These are phyloP conservation scores for Gigaspora rosea DNA, from an alignment of 192 early-diverging fungal genomes.

Conservation along the genomic window DNA sequence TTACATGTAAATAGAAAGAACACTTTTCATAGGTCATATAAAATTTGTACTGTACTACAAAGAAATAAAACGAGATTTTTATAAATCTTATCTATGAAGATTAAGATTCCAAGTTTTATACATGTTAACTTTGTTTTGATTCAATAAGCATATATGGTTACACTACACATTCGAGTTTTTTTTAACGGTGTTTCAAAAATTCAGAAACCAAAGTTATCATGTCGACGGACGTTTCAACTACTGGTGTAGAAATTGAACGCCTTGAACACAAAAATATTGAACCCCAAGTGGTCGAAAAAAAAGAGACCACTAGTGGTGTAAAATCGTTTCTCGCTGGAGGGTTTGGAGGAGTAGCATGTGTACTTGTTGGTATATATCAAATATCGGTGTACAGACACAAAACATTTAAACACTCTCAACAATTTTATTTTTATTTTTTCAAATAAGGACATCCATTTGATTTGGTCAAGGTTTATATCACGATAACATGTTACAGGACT, in stretches of 20 bases:
- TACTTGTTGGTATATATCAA: conserved; percentile 57
- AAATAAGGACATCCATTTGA: conserved; percentile 76
- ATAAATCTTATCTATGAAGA: too few relatives aligned
- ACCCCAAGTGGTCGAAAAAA: conserved; percentile 2
- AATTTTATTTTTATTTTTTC: not conserved
- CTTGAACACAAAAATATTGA: not conserved
- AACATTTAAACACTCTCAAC: not conserved
- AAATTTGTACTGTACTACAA: too few relatives aligned
- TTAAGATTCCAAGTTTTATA: too few relatives aligned
- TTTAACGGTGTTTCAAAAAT: too few relatives aligned
- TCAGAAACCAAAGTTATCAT: not conserved
- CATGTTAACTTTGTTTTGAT: too few relatives aligned
- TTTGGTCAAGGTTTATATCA: conserved; percentile 66
- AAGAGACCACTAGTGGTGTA: conserved; percentile 49
- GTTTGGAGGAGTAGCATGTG: conserved; percentile 84
- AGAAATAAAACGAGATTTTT: too few relatives aligned
- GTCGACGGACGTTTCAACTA: not conserved
- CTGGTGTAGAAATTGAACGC: not conserved
- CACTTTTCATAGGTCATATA: too few relatives aligned
- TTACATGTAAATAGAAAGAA: too few relatives aligned
- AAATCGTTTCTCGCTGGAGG: conserved; percentile 95
- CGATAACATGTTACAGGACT: not conserved
- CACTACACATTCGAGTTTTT: too few relatives aligned
- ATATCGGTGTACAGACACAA: not conserved
- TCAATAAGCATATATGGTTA: too few relatives aligned